Evolutionary conservation across 768 basidiomycete species (phyloP).

Genomic region (Termitomyces sp.): DNA sequence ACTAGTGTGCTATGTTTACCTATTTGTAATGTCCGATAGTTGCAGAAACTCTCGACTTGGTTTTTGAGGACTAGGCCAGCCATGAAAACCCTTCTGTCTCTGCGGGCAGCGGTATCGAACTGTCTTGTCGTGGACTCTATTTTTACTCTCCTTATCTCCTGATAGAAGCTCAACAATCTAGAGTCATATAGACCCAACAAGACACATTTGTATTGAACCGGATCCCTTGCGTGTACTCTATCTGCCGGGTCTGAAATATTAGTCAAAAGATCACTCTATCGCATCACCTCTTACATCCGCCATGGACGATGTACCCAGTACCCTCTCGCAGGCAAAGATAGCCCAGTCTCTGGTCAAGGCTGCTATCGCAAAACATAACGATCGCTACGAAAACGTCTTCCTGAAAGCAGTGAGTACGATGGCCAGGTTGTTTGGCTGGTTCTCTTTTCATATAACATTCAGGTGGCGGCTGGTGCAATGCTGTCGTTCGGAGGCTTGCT

Average conservation of each 20-base stretch:
- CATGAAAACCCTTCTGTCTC: no score
- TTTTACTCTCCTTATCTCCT: not conserved
- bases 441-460: not conserved
- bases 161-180: not conserved
- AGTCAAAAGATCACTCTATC: not conserved
- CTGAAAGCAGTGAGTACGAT: constrained; percentile 55
- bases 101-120: no score
- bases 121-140: no score
- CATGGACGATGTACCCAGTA: constrained; percentile 25
- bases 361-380: constrained; percentile 58
- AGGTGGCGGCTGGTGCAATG: constrained; percentile 69
- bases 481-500: constrained; percentile 70
- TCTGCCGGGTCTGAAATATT: not conserved
- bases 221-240: no score
- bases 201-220: not conserved
- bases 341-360: constrained; percentile 49
- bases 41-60: no score
- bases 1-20: no score
- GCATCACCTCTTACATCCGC: not conserved
- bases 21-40: no score
- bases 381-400: constrained; percentile 54
- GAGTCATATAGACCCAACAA: no score
- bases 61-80: no score
- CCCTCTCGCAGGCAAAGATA: constrained; percentile 54
- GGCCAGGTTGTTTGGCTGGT: not conserved